Base-by-base conservation (phyloP, 2,329 filamentous ascomycete species). In the Graphilbum fragrans region DNA sequence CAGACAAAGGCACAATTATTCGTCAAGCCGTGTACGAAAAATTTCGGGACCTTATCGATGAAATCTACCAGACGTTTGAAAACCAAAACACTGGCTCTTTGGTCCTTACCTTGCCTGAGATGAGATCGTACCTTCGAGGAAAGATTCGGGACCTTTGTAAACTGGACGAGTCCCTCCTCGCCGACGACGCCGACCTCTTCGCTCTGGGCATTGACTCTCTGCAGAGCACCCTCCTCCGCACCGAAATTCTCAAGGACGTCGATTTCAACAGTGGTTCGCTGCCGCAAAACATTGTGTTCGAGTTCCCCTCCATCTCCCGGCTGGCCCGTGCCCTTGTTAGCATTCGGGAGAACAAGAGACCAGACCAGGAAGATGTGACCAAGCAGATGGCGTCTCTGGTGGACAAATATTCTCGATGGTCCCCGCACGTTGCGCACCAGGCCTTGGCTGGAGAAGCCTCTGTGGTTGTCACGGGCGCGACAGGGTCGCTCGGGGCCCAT, bases 401-500 rank as follows among this genome's bases (percentile, higher is more conserved):
- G 38, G 49, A 56, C 5, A 63, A 61, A 41, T 66, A 69, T 49
- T 61, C 61, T 0, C n/a, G n/a, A n/a, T n/a, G n/a, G n/a, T n/a
- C n/a, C n/a, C n/a, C n/a, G n/a, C n/a, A 45, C 45, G 5, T 64
- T 68, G 25, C 16, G 25, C 8, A 29, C 25, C 8, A 29, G 16
- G 16, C 16, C 8, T 29, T 8, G 16, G 31, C 11, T 6, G 12
- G n/a, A 7, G 5, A 5, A 8, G n/a, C 11, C 45, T 11, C 23
- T 35, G 18, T 35, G 29, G 35, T 38, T 32, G 7, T 83, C 4
- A 83, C 79, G 0, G 80, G 80, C 2, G 69, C 71, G 1, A 83
- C 80, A 0, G 80, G 80, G 1, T 78, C 77, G 2, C 62, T 83
- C 0, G 80, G 80, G 2, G 65, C 73, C 0, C 76, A 80, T 48